Evolutionary conservation across 352 stramenopile genomes (phyloP), one percentile per base, ranked within the genome.

Genomic region (Blastocystis sp.): DNA sequence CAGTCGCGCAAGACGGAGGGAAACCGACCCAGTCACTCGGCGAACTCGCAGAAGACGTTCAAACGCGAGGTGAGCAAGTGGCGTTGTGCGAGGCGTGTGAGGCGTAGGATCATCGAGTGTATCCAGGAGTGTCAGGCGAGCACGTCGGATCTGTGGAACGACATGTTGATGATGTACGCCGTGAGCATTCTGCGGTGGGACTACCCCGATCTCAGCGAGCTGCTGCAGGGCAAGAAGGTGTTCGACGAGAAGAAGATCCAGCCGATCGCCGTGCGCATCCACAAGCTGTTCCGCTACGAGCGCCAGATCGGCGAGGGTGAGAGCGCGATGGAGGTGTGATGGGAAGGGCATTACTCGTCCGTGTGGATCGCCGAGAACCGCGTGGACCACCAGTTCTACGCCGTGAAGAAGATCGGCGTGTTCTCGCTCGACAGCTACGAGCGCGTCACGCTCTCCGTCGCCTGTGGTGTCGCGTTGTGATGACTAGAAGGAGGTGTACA

Each of bases 251-350:
- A 77, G 50, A 55, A 89, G 29, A 51, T 89, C 10, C 50, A 45
- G 31, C 79, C 79, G 16, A 79, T 62, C 21, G 24, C 29, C 19
- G 19, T 77, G 21, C 78, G 31, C 29, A 77, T 89, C 33, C 62
- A 51, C 24, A 89, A 89, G 50, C 35, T 89, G 24, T 89, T 65
- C 45, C 63, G 67, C 37, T 89, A 67, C 37, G 79, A 89, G 29
- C 63, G 79, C 35, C 79, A 89, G 67, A 79, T 89, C 13, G 79
- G 79, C 37, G 63, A 35, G 35, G 62, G 62, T 41, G 29, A 16
- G 6, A 16, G 62, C 19, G 6, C 19, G 62, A 19, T 6, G 9
- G 6, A 16, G 9, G 29, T 6, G 9, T 41, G 35, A 69, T 16
- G 29, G 9, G 62, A 89, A 51, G 67, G 63, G 3, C 79, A 33